Evolutionary conservation across 768 basidiomycete genomes (phyloP).

Genomic region (Tulasnella sp.): DNA sequence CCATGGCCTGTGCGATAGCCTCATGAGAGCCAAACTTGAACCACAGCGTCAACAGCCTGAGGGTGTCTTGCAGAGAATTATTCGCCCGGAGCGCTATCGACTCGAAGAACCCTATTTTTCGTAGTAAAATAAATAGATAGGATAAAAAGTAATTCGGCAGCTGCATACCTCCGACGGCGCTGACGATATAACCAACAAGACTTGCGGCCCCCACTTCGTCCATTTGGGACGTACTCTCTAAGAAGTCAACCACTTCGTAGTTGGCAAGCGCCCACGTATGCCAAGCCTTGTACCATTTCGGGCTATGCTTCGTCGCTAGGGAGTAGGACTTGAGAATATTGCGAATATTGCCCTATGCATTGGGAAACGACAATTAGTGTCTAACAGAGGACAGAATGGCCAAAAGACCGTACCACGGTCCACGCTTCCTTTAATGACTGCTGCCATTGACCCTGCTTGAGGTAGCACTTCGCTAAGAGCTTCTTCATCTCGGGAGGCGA

Average conservation of each 20-base stretch:
- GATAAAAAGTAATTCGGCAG: background rate
- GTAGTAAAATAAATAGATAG: background rate
- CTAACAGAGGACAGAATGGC: background rate
- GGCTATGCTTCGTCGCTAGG: constrained; percentile 82
- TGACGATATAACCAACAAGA: constrained; percentile 74
- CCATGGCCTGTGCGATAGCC: constrained; percentile 83
- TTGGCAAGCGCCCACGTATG: constrained; percentile 97
- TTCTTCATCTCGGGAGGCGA: constrained; percentile 46
- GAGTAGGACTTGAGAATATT: constrained; percentile 78
- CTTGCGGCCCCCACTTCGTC: constrained; percentile 48
- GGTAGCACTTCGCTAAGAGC: constrained; percentile 93
- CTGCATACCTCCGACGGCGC: constrained; percentile 73
- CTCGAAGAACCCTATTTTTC: constrained; percentile 73
- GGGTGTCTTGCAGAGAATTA: constrained; percentile 87
- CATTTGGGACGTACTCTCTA: constrained; percentile 52
- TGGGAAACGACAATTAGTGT: background rate
- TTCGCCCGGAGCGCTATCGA: constrained; percentile 84
- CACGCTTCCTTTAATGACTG: constrained; percentile 67
- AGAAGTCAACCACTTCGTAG: constrained; percentile 78
- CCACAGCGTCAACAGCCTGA: constrained; percentile 90
- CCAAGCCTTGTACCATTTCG: constrained; percentile 99
- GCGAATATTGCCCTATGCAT: constrained; percentile 55
- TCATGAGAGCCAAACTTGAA: constrained; percentile 92
- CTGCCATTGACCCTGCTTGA: constrained; percentile 96
- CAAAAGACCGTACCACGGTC: constrained; percentile 41